Evolutionary conservation across 1,139 yeast genomes (phyloP).

Genomic region (Maudiozyma humilis): DNA sequence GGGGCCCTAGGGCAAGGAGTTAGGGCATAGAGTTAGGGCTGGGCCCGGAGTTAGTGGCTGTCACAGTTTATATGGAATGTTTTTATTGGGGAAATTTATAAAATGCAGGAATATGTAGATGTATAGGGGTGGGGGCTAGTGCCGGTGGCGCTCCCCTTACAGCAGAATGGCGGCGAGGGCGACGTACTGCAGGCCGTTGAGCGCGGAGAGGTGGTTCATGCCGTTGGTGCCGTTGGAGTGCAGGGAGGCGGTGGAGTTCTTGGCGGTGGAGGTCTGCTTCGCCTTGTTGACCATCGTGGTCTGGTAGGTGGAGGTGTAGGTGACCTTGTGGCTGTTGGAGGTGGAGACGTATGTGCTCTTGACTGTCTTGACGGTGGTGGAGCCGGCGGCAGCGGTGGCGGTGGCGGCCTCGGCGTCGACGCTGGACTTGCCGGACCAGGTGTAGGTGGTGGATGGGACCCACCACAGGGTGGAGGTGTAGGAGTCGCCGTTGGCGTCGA

Average conservation of each 20-base stretch:
- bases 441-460: slow-evolving; percentile 21
- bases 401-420: neutral
- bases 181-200: slow-evolving; percentile 1
- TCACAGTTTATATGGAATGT: too few species aligned
- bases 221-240: slow-evolving; percentile 12
- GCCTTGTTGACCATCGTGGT: slow-evolving; percentile 8
- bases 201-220: slow-evolving; percentile 4
- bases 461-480: slow-evolving; percentile 30
- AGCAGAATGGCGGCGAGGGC: slow-evolving; percentile 11
- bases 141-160: too few species aligned
- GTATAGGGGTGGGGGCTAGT: too few species aligned
- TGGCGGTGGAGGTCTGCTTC: neutral
- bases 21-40: too few species aligned
- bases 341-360: slow-evolving; percentile 6
- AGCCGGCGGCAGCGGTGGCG: neutral
- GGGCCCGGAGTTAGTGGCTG: too few species aligned
- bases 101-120: too few species aligned
- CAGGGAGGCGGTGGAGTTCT: slow-evolving; percentile 7
- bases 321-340: slow-evolving; percentile 4
- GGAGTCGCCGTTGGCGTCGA: slow-evolving; percentile 19
- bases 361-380: slow-evolving; percentile 5
- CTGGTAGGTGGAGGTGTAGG: slow-evolving; percentile 9
- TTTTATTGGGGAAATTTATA: too few species aligned
- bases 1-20: too few species aligned
- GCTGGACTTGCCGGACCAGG: slow-evolving; percentile 3